Percentiles rank a stretch among this genome's conserved stretches.
phyloP scores from a whole-genome alignment of 495 filamentous ascomycete genomes.

The Elaphomyces granulatus region DNA sequence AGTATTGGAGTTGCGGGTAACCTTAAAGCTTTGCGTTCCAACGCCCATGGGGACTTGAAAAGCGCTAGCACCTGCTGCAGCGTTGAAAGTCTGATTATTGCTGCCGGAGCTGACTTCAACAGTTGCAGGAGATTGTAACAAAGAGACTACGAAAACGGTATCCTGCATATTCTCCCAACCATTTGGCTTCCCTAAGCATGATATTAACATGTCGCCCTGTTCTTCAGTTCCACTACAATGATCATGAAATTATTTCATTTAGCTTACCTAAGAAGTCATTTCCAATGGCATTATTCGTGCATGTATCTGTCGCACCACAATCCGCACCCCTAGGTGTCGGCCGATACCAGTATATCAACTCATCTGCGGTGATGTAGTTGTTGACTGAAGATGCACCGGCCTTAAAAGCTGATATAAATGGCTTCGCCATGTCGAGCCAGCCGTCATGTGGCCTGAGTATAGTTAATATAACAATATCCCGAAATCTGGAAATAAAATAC shows the following conservation, averaged over 20 bases:
- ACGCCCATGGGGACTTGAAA: constrained; percentile 39
- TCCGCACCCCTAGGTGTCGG: constrained; percentile 32
- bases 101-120: constrained; percentile 36
- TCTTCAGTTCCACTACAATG: no score
- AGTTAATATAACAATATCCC: no score
- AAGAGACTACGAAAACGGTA: constrained; percentile 41
- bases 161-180: constrained; percentile 40
- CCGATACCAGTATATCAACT: constrained; percentile 46
- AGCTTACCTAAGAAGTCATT: constrained; percentile 42
- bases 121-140: constrained; percentile 33
- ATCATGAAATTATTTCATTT: no score
- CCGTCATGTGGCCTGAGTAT: constrained; percentile 41
- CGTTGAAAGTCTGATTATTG: constrained; percentile 30
- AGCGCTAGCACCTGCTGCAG: constrained; percentile 36
- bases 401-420: constrained; percentile 47
- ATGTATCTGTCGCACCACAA: constrained; percentile 42
- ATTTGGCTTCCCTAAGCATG: no score
- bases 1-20: constrained; percentile 28
- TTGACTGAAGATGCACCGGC: constrained; percentile 30
- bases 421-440: constrained; percentile 44
- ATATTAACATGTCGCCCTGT: no score
- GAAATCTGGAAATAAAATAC: no score
- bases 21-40: constrained; percentile 38
- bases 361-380: constrained; percentile 34
- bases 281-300: constrained; percentile 31